Evolutionary conservation across 257 asterid species (phyloP), one percentile per base, ranked within the genome.

Genomic region (Plantago ovata): DNA sequence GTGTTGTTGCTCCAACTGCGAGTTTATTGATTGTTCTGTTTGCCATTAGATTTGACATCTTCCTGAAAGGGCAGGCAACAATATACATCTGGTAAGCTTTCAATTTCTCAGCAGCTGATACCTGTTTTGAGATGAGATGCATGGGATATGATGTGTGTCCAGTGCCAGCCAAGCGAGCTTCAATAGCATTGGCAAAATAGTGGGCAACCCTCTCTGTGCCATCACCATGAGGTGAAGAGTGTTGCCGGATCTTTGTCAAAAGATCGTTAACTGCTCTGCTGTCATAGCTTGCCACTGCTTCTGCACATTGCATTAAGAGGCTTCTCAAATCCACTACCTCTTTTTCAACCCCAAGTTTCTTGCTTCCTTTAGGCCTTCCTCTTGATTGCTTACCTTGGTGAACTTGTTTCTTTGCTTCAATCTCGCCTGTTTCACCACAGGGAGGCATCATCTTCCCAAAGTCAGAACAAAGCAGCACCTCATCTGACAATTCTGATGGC

Each of bases 201-300:
- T 71, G 56, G n/a, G 86, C 83, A 2, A 77, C 68, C 60, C 83
- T 77, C 60, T 77, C 83, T 80, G 70, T 77, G 7, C 81, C 86
- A 13, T 77, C 81, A 2, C 83, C 86, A 0, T 69, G 67, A 3
- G 67, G 69, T 13, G 64, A 52, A n/a, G 95, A 69, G 23, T 84
- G 77, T 39, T 82, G 71, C 21, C 95, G 72, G 3, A 87, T 75
- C 75, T 82, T 89, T 76, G 76, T 82, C 48, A 87, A 72, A 68
- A 78, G 81, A 49, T 82, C 89, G 42, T 65, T 73, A 4, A 89
- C 95, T 0, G 77, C 71, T 62, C 87, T 74, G 39, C 75, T 81
- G 51, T 87, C 89, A 69, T 84, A 84, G 3, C 85, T 79, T 40
- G 89, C 94, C 64, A 87, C 87, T 3, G 96, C 89, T 72, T 87